Percentiles rank a stretch among this genome's conserved stretches.
These are phyloP conservation scores for Xylaria hypoxylon DNA, from an alignment of 2,329 filamentous ascomycete genomes.

Conservation along the genomic window DNA sequence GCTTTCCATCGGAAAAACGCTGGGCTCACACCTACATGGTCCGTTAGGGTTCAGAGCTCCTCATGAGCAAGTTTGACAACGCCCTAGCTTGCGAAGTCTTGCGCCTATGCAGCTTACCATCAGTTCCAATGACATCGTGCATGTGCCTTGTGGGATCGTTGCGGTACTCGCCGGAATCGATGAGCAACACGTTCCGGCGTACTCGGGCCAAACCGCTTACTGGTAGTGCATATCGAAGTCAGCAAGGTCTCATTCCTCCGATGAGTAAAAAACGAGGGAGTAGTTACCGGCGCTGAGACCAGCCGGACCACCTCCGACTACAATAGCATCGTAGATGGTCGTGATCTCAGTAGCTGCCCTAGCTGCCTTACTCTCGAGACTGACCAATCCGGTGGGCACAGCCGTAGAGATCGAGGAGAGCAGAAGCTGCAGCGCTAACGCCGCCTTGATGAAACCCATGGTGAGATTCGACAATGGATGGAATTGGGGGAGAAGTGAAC, in stretches of 20 bases:
- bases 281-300: conserved; percentile 37
- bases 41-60: conserved; percentile 11
- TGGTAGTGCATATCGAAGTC: conserved; percentile 44
- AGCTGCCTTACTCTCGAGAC: neutral
- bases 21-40: conserved; percentile 61
- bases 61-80: neutral
- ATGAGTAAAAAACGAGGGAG: neutral
- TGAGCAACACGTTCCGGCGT: conserved; percentile 64
- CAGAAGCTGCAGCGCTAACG: conserved; percentile 32
- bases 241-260: neutral
- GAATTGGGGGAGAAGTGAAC: neutral
- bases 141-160: conserved; percentile 68
- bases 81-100: neutral
- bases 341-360: neutral
- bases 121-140: conserved; percentile 71
- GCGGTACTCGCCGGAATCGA: conserved; percentile 70
- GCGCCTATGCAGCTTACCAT: conserved; percentile 57
- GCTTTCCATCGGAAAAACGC: conserved; percentile 66
- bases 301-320: conserved; percentile 38
- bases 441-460: conserved; percentile 37
- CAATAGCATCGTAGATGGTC: conserved; percentile 36
- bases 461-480: conserved; percentile 14
- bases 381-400: conserved; percentile 21
- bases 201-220: conserved; percentile 70
- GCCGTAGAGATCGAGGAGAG: conserved; percentile 31